These are phyloP conservation scores for Saksenaea oblongispora DNA, from an alignment of 371 early-diverging fungal genomes.

Conservation along the genomic window DNA sequence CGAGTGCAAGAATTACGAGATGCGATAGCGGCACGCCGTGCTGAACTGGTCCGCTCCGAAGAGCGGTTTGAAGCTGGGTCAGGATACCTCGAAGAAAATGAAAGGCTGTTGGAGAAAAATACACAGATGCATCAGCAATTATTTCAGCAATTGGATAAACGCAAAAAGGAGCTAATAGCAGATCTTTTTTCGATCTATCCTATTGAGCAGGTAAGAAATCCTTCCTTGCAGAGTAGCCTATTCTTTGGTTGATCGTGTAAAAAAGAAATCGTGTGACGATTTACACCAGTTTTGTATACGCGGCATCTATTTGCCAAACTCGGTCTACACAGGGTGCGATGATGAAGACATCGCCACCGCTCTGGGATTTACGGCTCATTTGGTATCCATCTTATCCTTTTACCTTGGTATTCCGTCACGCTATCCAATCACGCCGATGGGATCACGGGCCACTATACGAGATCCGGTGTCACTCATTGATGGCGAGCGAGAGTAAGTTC, in stretches of 20 bases:
- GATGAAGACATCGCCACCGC: constrained; percentile 76
- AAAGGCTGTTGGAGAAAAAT: constrained; percentile 43
- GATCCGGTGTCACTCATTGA: constrained; percentile 66
- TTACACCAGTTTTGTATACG: constrained; percentile 61
- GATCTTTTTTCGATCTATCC: constrained; percentile 68
- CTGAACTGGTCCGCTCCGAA: constrained; percentile 21
- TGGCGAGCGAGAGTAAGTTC: constrained; percentile 58
- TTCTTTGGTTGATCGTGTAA: constrained; percentile 38
- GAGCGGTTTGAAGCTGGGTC: constrained; percentile 33
- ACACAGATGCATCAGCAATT: constrained; percentile 47
- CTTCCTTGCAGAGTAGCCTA: constrained; percentile 2
- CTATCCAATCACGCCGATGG: constrained; percentile 79
- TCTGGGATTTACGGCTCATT: constrained; percentile 73
- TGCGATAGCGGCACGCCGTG: constrained; percentile 22
- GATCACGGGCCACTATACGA: constrained; percentile 70
- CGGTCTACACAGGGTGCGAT: constrained; percentile 57
- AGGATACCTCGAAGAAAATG: constrained; percentile 49
- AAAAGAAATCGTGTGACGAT: constrained; percentile 51
- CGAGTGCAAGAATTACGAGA: constrained; percentile 20
- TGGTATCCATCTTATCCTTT: constrained; percentile 71
- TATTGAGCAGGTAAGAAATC: constrained; percentile 56
- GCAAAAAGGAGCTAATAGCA: constrained; percentile 58
- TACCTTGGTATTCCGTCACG: constrained; percentile 74
- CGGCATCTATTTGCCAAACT: constrained; percentile 68
- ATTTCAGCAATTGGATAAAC: constrained; percentile 41